A percentile compares a stretch with the other conserved stretches of the same genome.
Conservation (phyloP, 169 alveolate genomes). For the Eimeria falciformis region DNA sequence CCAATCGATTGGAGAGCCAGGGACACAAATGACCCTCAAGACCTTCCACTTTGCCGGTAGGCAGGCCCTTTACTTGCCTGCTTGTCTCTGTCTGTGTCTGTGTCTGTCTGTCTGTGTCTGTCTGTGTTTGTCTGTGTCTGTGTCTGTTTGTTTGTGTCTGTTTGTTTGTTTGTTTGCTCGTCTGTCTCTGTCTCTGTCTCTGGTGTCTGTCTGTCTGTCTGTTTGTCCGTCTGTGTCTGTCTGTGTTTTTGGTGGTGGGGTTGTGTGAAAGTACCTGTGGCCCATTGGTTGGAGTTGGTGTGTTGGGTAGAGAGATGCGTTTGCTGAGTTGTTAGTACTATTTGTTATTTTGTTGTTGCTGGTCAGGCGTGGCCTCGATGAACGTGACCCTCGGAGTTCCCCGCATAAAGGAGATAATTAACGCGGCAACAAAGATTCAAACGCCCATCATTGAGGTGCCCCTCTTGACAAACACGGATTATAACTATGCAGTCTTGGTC, state of each 20-base stretch:
- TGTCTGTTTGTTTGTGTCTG: not conserved
- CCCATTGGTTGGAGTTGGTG: not conserved
- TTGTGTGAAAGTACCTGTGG: not conserved
- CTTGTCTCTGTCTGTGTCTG: not conserved
- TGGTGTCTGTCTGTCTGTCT: not conserved
- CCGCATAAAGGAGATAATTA: conserved; percentile 98
- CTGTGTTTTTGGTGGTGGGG: not conserved
- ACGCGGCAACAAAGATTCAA: conserved; percentile 95
- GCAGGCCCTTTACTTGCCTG: not conserved
- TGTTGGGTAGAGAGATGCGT: not conserved
- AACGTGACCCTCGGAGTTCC: conserved; percentile 99
- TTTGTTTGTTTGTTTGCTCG: not conserved
- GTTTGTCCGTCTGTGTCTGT: not conserved
- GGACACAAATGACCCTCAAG: conserved; percentile 99
- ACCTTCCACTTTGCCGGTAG: conserved; percentile 98
- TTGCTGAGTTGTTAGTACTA: no score
- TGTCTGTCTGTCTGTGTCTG: not conserved
- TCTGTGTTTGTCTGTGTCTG: not conserved
- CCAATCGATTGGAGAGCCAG: conserved; percentile 99
- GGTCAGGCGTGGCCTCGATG: conserved; percentile 88
- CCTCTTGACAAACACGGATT: conserved; percentile 83
- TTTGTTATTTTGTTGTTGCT: no score
- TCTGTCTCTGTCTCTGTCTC: not conserved
- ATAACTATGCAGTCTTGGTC: conserved; percentile 87
- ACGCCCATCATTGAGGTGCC: conserved; percentile 98